Conservation (phyloP, 768 basidiomycete species). For the Sporobolomyces phaffii region DNA sequence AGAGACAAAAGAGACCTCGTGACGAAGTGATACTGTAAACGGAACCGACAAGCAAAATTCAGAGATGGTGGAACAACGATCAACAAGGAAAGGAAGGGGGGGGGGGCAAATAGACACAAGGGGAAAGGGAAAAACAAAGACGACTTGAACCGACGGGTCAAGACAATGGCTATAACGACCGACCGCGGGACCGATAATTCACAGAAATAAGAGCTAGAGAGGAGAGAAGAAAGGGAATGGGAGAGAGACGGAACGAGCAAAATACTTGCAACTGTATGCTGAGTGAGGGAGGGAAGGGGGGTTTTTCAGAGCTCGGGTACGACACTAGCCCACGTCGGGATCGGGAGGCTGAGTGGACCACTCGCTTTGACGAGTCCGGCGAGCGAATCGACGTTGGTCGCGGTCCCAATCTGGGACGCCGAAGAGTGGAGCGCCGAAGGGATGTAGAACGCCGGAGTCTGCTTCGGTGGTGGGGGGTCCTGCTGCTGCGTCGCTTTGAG, state of each 20-base stretch:
- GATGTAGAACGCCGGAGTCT: constrained; percentile 28
- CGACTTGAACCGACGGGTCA: too few species aligned
- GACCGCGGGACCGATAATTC: too few species aligned
- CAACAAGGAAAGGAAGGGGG: too few species aligned
- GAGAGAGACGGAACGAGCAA: not conserved
- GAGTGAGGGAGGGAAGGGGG: too few species aligned
- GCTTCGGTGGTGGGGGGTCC: not conserved
- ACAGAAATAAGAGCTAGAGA: too few species aligned
- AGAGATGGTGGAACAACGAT: too few species aligned
- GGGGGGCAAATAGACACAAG: too few species aligned
- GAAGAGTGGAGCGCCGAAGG: constrained; percentile 6
- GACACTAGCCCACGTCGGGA: constrained; percentile 9
- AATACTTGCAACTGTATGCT: too few species aligned
- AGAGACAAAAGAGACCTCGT: too few species aligned
- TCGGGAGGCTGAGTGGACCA: not conserved
- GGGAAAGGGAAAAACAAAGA: not conserved
- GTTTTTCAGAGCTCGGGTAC: not conserved
- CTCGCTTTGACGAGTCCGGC: constrained; percentile 1
- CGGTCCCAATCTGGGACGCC: not conserved
- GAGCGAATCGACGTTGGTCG: constrained; percentile 1
- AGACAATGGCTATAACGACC: too few species aligned
- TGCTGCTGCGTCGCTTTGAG: not conserved
- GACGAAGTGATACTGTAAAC: too few species aligned
- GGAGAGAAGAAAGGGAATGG: not conserved
- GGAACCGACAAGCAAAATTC: too few species aligned